Evolutionary conservation across 257 asterid species (phyloP), one percentile per base, ranked within the genome.

Genomic region (Petrea volubilis): DNA sequence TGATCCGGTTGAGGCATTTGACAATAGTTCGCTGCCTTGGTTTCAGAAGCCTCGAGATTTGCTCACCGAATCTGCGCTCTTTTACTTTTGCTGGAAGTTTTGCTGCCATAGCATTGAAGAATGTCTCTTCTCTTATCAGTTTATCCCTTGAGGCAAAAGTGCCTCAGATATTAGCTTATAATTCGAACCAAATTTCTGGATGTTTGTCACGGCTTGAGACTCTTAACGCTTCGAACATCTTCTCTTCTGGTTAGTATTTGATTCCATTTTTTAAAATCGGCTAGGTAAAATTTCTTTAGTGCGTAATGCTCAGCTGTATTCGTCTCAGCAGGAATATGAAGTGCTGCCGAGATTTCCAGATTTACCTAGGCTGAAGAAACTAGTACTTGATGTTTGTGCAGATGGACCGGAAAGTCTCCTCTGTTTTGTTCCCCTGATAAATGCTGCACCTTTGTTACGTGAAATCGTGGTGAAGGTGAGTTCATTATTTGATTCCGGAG

Each of bases 171-270:
- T 28, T 66, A 25, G 3, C 43, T 17, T 7, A 11, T 2, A 0
- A 1, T 20, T 66, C 49, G 34, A 12, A 6, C 31, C 17, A 20
- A 4, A 3, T 49, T 1, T 50, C 61, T 31, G 33, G 20, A 41
- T 49, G 34, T 50, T 50, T 66, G 61, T 66, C 72, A 11, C 13
- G 24, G 9, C 60, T 66, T 10, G 61, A 66, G 46, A 66, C 50
- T 15, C 44, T 50, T n/a, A 12, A 49, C 23, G 36, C 60, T 66
- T 5, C 15, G 29, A 1, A 31, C 47, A 50, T 6, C 17, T 7
- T 15, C 27, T 11, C 10, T 29, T 6, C 44, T 0, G 50, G 61
- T 65, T 28, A 27, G 59, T 3, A 17, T 28, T 28, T 2, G 0
- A 1, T 2, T 24, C 1, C 18, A n/a, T 17, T 31, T 12, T 2